phyloP scores from a whole-genome alignment of 805 yeast genomes.

The Ogataea parapolymorpha region DNA sequence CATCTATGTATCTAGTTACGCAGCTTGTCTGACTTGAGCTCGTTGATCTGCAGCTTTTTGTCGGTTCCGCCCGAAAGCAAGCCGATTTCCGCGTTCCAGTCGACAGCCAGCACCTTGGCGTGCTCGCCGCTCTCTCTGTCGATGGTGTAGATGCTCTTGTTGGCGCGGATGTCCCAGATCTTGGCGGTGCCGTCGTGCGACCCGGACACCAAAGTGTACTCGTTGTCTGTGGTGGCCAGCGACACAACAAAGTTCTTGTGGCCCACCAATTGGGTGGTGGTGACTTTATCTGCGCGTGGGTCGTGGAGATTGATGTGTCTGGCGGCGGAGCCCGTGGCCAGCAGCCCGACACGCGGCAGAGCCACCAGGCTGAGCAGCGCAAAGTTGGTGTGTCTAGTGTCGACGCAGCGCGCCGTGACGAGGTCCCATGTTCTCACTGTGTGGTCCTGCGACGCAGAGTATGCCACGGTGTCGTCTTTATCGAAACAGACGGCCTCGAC shows the following conservation, averaged over 20 bases:
- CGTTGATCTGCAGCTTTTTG: conserved; percentile 83
- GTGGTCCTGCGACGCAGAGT: conserved; percentile 95
- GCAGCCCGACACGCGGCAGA: conserved; percentile 61
- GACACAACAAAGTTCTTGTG: conserved; percentile 89
- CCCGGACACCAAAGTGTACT: conserved; percentile 80
- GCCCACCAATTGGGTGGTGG: conserved; percentile 73
- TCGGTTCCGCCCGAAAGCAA: conserved; percentile 93
- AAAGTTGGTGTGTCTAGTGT: conserved; percentile 82
- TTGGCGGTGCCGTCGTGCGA: conserved; percentile 96
- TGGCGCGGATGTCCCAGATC: conserved; percentile 94
- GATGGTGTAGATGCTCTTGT: conserved; percentile 75
- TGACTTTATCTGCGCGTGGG: conserved; percentile 72
- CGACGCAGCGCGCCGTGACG: conserved; percentile 79
- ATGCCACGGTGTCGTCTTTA: conserved; percentile 75
- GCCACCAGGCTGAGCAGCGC: conserved; percentile 75
- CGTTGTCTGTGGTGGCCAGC: conserved; percentile 71
- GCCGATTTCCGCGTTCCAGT: conserved; percentile 78
- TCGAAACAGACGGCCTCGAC: conserved; percentile 85
- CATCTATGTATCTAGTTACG: not conserved
- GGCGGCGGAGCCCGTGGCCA: conserved; percentile 97
- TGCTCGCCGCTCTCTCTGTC: conserved; percentile 62
- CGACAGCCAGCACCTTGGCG: conserved; percentile 78
- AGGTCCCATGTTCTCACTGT: conserved; percentile 95
- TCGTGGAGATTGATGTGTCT: conserved; percentile 93
- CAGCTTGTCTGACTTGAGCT: conserved; percentile 14